Conservation (phyloP, 1,139 yeast genomes). For the Fermentozyma sake region DNA sequence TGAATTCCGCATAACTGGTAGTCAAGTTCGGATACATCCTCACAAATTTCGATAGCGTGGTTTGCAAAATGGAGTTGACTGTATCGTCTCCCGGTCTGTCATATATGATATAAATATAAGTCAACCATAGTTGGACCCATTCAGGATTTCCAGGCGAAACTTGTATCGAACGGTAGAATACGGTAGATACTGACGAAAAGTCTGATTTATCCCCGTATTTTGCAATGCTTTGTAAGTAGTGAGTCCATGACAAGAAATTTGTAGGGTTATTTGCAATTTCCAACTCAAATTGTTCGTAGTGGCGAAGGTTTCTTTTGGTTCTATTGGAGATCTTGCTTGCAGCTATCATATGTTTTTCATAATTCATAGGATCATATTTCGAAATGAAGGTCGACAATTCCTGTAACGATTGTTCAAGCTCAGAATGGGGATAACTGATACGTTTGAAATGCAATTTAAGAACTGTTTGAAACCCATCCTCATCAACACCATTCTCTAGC, state of each 20-base stretch:
- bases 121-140: constrained; percentile 28
- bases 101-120: constrained; percentile 22
- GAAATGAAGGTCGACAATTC: constrained; percentile 44
- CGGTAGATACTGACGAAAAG: constrained; percentile 5
- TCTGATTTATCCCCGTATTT: constrained; percentile 11
- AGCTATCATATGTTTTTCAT: constrained; percentile 33
- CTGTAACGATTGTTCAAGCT: constrained; percentile 38
- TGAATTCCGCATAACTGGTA: constrained; percentile 26
- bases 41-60: constrained; percentile 16
- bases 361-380: constrained; percentile 19
- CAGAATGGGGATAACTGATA: constrained; percentile 39
- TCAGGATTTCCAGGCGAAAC: constrained; percentile 5
- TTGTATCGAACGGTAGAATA: constrained; percentile 6
- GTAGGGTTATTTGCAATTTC: constrained; percentile 14
- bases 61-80: constrained; percentile 7
- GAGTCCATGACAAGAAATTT: constrained; percentile 23
- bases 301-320: constrained; percentile 24
- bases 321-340: constrained; percentile 33
- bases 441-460: constrained; percentile 28
- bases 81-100: constrained; percentile 7
- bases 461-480: constrained; percentile 15
- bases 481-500: constrained; percentile 10
- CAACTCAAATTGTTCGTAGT: constrained; percentile 25
- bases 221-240: constrained; percentile 26
- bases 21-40: constrained; percentile 20